Evolutionary conservation across 2,329 filamentous ascomycete species (phyloP).

Genomic region (Fusarium sterilihyphosum): DNA sequence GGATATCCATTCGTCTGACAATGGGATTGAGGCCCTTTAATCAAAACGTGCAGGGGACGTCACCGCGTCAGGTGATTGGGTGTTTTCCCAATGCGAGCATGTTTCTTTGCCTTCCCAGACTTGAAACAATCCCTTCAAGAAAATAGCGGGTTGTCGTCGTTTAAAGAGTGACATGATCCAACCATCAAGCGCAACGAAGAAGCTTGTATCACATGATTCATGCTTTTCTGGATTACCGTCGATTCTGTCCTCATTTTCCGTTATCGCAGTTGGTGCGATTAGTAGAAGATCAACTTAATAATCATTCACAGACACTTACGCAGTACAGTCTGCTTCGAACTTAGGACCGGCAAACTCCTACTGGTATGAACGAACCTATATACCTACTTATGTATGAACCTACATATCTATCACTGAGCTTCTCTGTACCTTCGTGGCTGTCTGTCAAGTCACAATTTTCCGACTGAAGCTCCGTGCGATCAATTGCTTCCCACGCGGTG

Average conservation of each 20-base stretch:
- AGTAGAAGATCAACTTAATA: background rate
- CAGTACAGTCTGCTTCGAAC: background rate
- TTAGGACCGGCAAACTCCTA: background rate
- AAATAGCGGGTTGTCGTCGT: background rate
- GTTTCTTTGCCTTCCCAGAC: too few relatives aligned
- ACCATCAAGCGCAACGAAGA: background rate
- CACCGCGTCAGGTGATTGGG: background rate
- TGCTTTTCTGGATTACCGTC: background rate
- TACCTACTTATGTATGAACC: background rate
- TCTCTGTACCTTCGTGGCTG: background rate
- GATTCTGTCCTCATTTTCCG: too few relatives aligned
- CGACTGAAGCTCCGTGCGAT: background rate
- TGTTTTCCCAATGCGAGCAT: background rate
- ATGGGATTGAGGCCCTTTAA: slow-evolving; percentile 39
- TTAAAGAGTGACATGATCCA: background rate
- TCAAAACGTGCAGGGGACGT: slow-evolving; percentile 30
- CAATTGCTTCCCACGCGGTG: background rate
- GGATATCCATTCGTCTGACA: slow-evolving; percentile 20
- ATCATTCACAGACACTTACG: too few relatives aligned
- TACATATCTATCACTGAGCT: background rate
- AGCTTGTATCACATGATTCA: background rate
- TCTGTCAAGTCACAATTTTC: background rate
- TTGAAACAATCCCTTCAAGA: background rate
- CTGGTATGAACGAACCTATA: too few relatives aligned
- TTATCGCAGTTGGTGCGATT: background rate